Percentiles rank a stretch among this genome's conserved stretches.
These are phyloP conservation scores for Chrysanthemum seticuspe DNA, from an alignment of 129 eudicot genomes.

Conservation along the genomic window DNA sequence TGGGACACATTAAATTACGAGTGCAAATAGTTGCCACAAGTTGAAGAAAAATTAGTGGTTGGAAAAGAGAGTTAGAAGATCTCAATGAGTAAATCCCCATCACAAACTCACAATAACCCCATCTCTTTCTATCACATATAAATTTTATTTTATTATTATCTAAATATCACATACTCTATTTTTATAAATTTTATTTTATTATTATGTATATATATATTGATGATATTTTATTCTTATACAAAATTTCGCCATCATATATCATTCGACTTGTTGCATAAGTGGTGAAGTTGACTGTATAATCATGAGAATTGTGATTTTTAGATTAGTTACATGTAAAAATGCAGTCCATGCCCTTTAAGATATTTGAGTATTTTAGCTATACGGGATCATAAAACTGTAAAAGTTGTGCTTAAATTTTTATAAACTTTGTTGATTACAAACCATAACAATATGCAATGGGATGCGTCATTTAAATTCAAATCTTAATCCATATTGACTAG, in stretches of 20 bases:
- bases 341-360: no score
- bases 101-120: conserved; percentile 30
- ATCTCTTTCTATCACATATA: conserved; percentile 26
- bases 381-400: no score
- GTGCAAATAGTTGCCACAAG: conserved; percentile 41
- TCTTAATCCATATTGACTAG: no score
- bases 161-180: background rate
- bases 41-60: conserved; percentile 32
- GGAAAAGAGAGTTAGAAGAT: conserved; percentile 20
- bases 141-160: background rate
- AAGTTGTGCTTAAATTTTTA: no score
- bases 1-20: conserved; percentile 16
- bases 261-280: conserved; percentile 15
- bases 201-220: background rate
- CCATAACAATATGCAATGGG: no score
- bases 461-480: no score
- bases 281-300: conserved; percentile 1
- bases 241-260: background rate
- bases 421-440: no score
- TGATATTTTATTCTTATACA: background rate
- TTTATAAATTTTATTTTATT: background rate
- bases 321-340: no score
- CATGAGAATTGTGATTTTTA: background rate
- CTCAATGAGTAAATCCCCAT: conserved; percentile 36
- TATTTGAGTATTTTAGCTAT: no score